Base-by-base conservation (phyloP, 371 early-diverging fungal species). In the Mucor sp. region DNA sequence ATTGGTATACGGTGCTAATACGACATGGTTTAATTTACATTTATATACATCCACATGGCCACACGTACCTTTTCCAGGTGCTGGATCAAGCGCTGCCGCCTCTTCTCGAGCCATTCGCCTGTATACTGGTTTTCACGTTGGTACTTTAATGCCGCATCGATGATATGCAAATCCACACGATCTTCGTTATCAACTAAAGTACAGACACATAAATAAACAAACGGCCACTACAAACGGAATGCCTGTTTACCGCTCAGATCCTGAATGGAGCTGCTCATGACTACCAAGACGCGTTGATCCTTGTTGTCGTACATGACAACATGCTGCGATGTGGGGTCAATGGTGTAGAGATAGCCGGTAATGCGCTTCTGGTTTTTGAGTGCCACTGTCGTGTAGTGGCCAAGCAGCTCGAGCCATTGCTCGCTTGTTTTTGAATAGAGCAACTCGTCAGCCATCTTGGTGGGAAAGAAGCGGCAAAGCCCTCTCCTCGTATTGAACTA, bases 1-100 rank as follows among this genome's bases (percentile, higher is more conserved):
- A 82, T 75, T 17, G 85, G 87, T 58, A 89, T 75, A 61, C 83
- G 83, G 58, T 79, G 59, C 85, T 85, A 65, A 37, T 33, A 37
- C 15, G 4, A 41, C 2, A n/a, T 17, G 30, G 6, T 30, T 30
- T 32, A n/a, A 32, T 27, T 30, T 32, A 32, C 17, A n/a, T 27
- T 5, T 56, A n/a, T 17, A 15, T 6, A 30, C 1, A 56, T 6
- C 6, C 28, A 3, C 17, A 48, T n/a, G n/a, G 30, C 30, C 12
- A 27, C 28, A 48, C 30, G 6, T 67, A 72, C 69, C 60, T 62
- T 62, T 58, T 65, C 47, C 9, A 72, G 64, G 35, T 43, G 33
- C n/a, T 62, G 28, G 4, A 68, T 58, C 4, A 72, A 28, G 1
- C 44, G 23, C 23, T 23, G 19, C 17, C 66, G 58, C 48, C 65